A percentile compares a stretch with the other conserved stretches of the same genome.
Evolutionary conservation across 2,329 filamentous ascomycete species (phyloP).

Genomic region (Aureobasidium sp.): DNA sequence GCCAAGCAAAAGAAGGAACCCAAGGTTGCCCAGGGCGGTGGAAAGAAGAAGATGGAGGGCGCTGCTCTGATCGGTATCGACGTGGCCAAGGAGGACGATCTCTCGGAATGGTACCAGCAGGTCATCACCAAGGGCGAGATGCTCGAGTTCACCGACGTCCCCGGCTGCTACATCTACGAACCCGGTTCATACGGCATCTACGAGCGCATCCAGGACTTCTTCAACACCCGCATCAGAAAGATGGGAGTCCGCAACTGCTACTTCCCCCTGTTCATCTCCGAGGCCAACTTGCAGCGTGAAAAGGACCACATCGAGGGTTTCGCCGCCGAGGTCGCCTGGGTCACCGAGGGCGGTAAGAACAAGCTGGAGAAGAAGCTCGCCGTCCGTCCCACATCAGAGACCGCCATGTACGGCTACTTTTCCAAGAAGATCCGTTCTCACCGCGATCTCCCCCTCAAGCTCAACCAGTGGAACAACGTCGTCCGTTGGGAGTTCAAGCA

Average conservation of each 20-base stretch:
- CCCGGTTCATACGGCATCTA: conserved; percentile 61
- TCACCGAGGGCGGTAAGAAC: conserved; percentile 83
- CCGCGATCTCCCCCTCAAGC: conserved; percentile 82
- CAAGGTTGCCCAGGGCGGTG: conserved; percentile 16
- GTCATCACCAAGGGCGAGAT: conserved; percentile 94
- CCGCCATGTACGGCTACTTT: conserved; percentile 94
- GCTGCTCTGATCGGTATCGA: conserved; percentile 78
- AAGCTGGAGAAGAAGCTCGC: conserved; percentile 77
- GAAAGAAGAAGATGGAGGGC: conserved; percentile 45
- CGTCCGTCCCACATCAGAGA: conserved; percentile 63
- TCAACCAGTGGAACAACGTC: conserved; percentile 98
- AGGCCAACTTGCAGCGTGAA: conserved; percentile 77
- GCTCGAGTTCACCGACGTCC: conserved; percentile 97
- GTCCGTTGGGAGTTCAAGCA: conserved; percentile 98
- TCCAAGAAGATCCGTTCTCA: conserved; percentile 96
- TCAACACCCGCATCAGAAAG: conserved; percentile 67
- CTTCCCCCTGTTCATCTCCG: conserved; percentile 92
- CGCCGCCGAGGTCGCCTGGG: conserved; percentile 84
- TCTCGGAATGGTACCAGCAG: conserved; percentile 95
- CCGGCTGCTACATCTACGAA: conserved; percentile 92
- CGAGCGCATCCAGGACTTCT: conserved; percentile 56
- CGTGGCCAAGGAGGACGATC: conserved; percentile 75
- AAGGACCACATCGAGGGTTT: conserved; percentile 99
- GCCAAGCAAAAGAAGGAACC: conserved; percentile 21
- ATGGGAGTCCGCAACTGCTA: conserved; percentile 93